phyloP scores from a whole-genome alignment of 257 asterid genomes.

The Thymus quinquecostatus region DNA sequence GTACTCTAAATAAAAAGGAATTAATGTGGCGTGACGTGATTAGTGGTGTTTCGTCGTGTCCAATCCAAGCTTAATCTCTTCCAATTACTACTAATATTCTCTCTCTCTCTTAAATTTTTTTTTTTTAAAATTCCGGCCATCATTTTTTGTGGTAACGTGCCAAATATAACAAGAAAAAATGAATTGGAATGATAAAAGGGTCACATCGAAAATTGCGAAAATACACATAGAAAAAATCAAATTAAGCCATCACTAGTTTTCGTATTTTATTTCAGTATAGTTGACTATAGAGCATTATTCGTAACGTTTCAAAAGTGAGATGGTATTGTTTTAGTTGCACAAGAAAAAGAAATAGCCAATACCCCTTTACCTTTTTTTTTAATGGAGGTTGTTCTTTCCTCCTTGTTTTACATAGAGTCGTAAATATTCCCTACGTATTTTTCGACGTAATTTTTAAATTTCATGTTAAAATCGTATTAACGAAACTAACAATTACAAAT shows the following conservation, averaged over 20 bases:
- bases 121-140: not conserved
- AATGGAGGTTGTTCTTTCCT: no score
- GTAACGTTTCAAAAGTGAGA: not conserved
- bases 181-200: not conserved
- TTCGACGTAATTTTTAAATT: no score
- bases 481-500: not conserved
- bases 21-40: slow-evolving; percentile 33
- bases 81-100: not conserved
- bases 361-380: not conserved
- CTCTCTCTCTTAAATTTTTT: not conserved
- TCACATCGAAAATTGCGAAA: slow-evolving; percentile 2
- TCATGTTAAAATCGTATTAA: no score
- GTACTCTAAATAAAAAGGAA: not conserved
- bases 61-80: slow-evolving; percentile 25
- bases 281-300: not conserved
- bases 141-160: slow-evolving; percentile 20
- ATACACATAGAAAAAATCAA: not conserved
- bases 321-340: no score
- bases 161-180: slow-evolving; percentile 1
- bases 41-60: slow-evolving; percentile 24
- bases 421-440: no score
- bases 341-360: not conserved
- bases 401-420: no score
- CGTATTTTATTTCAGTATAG: not conserved
- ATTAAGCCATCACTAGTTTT: not conserved